These are phyloP conservation scores for Cercospora brassicicola DNA, from an alignment of 2,329 filamentous ascomycete species.

Conservation along the genomic window DNA sequence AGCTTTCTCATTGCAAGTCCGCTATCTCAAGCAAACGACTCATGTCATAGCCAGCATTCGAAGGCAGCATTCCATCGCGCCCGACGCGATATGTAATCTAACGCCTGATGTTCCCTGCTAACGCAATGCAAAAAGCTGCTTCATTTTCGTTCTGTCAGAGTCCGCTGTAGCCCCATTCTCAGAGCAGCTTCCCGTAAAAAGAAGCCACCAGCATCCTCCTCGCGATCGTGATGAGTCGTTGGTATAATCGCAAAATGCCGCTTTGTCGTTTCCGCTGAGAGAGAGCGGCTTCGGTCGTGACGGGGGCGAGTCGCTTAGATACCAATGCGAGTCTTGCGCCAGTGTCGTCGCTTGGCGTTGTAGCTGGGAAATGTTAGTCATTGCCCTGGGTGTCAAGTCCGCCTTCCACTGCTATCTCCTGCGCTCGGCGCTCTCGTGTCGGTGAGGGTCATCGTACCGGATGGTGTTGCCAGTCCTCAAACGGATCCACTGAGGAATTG, in stretches of 20 bases:
- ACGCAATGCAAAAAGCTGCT: neutral
- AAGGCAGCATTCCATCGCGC: conserved; percentile 22
- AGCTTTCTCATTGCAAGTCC: conserved; percentile 30
- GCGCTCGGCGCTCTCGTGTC: neutral
- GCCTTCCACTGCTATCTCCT: neutral
- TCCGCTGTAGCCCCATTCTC: conserved; percentile 12
- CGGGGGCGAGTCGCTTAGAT: conserved; percentile 71
- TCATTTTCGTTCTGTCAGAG: conserved; percentile 11
- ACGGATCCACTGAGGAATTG: conserved; percentile 99
- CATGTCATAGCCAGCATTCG: conserved; percentile 16
- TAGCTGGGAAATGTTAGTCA: conserved; percentile 63
- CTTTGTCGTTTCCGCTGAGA: conserved; percentile 19
- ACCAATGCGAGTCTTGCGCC: conserved; percentile 99
- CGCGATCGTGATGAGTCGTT: conserved; percentile 14
- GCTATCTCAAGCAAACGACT: conserved; percentile 25
- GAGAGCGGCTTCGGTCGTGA: conserved; percentile 21
- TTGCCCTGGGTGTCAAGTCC: neutral
- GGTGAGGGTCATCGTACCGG: conserved; percentile 69
- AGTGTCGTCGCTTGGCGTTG: conserved; percentile 99
- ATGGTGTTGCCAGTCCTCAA: conserved; percentile 98
- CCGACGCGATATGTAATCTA: conserved; percentile 12
- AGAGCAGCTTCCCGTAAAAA: neutral
- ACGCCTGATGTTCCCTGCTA: conserved; percentile 21
- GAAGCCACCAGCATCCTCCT: conserved; percentile 10
- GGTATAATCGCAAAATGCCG: conserved; percentile 11